phyloP scores from a whole-genome alignment of 169 alveolate genomes.

The Cryptosporidium viatorum region DNA sequence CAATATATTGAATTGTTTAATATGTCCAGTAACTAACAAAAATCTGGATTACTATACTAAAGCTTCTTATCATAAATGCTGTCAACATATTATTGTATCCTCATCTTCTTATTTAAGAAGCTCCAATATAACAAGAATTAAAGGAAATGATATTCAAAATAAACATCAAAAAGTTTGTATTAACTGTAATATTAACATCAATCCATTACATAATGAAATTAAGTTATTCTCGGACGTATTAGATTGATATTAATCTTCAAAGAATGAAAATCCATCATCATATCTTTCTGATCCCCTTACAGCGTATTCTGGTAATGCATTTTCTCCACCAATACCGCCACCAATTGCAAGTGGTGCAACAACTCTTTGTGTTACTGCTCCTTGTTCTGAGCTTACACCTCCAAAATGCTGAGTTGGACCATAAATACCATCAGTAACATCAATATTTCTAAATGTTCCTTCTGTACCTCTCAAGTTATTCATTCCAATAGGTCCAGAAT shows the following conservation, averaged over 20 bases:
- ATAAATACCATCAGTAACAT: background rate
- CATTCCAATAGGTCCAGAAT: background rate
- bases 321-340: background rate
- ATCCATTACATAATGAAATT: constrained; percentile 9
- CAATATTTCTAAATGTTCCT: background rate
- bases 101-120: constrained; percentile 8
- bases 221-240: background rate
- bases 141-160: background rate
- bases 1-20: constrained; percentile 16
- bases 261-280: constrained; percentile 12
- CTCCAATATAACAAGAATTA: background rate
- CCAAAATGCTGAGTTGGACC: background rate
- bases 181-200: constrained; percentile 11
- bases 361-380: background rate
- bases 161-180: constrained; percentile 7
- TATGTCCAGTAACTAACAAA: constrained; percentile 56
- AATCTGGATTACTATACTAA: constrained; percentile 55
- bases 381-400: background rate
- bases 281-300: constrained; percentile 16
- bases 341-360: background rate
- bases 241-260: constrained; percentile 22
- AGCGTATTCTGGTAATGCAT: constrained; percentile 7
- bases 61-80: constrained; percentile 27
- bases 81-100: constrained; percentile 25
- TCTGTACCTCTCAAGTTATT: background rate